These are phyloP conservation scores for Ustilago crameri DNA, from an alignment of 1,284 basidiomycete species.

Conservation along the genomic window DNA sequence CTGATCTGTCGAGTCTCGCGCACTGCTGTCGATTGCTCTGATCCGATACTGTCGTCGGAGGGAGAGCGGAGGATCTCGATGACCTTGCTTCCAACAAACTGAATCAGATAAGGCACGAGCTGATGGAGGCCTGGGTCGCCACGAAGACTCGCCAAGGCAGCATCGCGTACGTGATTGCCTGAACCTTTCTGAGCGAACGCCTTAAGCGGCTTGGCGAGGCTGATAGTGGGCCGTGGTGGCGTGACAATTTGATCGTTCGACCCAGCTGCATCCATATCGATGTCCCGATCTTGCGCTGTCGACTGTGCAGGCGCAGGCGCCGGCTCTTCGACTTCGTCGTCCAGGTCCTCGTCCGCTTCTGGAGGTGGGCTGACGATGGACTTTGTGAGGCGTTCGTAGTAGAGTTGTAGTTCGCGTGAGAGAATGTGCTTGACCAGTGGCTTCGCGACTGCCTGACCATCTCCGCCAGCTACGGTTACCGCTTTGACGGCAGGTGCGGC, in stretches of 20 bases:
- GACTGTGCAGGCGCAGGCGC: constrained; percentile 3
- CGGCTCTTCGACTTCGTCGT: constrained; percentile 35
- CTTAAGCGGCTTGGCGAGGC: constrained; percentile 45
- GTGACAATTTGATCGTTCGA: constrained; percentile 39
- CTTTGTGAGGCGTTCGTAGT: constrained; percentile 90
- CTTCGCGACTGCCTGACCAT: constrained; percentile 56
- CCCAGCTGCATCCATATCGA: constrained; percentile 23
- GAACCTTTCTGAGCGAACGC: constrained; percentile 50
- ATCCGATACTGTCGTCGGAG: constrained; percentile 15
- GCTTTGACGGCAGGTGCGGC: constrained; percentile 63
- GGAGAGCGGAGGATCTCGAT: constrained; percentile 68
- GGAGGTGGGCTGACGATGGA: constrained; percentile 61
- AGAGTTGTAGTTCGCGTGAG: constrained; percentile 92
- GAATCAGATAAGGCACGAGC: constrained; percentile 92
- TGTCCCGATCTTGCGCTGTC: constrained; percentile 26
- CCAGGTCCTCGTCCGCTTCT: constrained; percentile 56
- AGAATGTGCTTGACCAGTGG: constrained; percentile 85
- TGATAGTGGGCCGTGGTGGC: constrained; percentile 38
- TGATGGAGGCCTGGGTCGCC: constrained; percentile 92
- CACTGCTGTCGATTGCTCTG: constrained; percentile 15
- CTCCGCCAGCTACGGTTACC: constrained; percentile 46
- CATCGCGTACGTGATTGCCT: constrained; percentile 71
- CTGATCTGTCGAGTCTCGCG: constrained; percentile 34
- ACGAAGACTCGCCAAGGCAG: constrained; percentile 87
- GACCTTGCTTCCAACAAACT: constrained; percentile 86